A percentile compares a stretch with the other conserved stretches of the same genome.
Conservation (phyloP, 805 yeast genomes). For the Myxozyma nipponensis region DNA sequence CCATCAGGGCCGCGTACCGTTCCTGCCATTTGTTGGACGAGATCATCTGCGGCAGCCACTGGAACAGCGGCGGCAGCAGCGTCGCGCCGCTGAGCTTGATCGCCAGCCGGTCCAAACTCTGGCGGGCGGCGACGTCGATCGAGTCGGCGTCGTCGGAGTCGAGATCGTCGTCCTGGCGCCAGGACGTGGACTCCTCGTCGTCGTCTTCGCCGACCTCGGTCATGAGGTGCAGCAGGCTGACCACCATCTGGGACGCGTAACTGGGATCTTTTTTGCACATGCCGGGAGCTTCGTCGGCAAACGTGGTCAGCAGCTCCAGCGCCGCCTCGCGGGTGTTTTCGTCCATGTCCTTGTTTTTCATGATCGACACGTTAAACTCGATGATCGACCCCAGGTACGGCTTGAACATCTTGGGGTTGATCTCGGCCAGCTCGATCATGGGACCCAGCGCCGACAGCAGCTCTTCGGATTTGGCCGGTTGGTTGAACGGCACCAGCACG, state of each 20-base stretch:
- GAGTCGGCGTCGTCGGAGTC: constrained; percentile 80
- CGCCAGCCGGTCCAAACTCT: constrained; percentile 87
- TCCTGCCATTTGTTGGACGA: constrained; percentile 81
- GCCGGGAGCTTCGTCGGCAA: constrained; percentile 87
- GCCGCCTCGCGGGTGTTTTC: constrained; percentile 78
- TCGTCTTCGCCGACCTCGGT: constrained; percentile 90
- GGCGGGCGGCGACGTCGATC: constrained; percentile 88
- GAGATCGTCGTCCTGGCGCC: constrained; percentile 76
- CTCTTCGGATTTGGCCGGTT: constrained; percentile 72
- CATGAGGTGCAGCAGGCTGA: constrained; percentile 74
- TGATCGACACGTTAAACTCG: constrained; percentile 78
- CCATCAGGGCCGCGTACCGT: constrained; percentile 96
- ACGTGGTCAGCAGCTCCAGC: constrained; percentile 81
- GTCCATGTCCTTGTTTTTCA: constrained; percentile 77
- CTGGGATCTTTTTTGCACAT: constrained; percentile 83
- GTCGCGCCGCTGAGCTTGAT: constrained; percentile 77
- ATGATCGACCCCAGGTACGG: constrained; percentile 87
- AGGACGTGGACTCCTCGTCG: constrained; percentile 61
- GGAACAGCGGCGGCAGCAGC: constrained; percentile 81
- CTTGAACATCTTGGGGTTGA: constrained; percentile 91
- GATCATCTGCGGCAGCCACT: constrained; percentile 79
- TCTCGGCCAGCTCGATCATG: constrained; percentile 80
- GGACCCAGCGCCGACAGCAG: constrained; percentile 85
- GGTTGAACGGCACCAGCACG: constrained; percentile 79
- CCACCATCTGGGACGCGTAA: constrained; percentile 68